A percentile compares a stretch with the other conserved stretches of the same genome.
phyloP scores from a whole-genome alignment of 306 rosid species.

The Lathyrus oleraceus region DNA sequence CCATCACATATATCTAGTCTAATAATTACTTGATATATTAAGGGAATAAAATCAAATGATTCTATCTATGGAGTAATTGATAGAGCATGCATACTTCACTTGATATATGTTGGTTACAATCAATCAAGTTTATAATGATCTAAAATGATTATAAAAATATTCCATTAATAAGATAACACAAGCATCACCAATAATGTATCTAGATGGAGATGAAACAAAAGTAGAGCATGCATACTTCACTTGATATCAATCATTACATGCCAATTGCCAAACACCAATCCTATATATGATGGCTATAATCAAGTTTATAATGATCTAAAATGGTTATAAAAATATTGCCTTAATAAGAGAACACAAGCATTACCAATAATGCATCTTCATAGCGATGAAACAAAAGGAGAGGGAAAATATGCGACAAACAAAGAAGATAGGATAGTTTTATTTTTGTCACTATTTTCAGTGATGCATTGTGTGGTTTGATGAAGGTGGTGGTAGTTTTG shows the following conservation, averaged over 20 bases:
- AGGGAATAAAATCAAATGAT: not conserved
- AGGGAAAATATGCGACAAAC: slow-evolving; percentile 40
- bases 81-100: not conserved
- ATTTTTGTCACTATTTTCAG: slow-evolving; percentile 31
- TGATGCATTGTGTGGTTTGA: slow-evolving; percentile 50
- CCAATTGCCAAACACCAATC: slow-evolving; percentile 34
- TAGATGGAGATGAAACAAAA: slow-evolving; percentile 32
- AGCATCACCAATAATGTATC: slow-evolving; percentile 35
- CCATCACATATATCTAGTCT: not conserved
- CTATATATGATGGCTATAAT: slow-evolving; percentile 22
- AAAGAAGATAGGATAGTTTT: slow-evolving; percentile 23
- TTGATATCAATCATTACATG: slow-evolving; percentile 25
- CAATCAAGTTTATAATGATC: slow-evolving; percentile 31
- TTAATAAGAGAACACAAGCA: slow-evolving; percentile 43
- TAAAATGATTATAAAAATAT: slow-evolving; percentile 25
- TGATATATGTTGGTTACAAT: slow-evolving; percentile 23
- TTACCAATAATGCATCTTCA: slow-evolving; percentile 29
- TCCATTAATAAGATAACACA: slow-evolving; percentile 41
- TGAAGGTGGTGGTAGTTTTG: slow-evolving; percentile 35
- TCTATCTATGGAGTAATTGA: not conserved
- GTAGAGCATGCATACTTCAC: slow-evolving; percentile 26
- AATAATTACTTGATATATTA: not conserved
- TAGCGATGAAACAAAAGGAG: slow-evolving; percentile 31
- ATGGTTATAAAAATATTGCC: slow-evolving; percentile 30
- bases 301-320: slow-evolving; percentile 28